phyloP scores from a whole-genome alignment of 2,329 filamentous ascomycete genomes.

The Lizonia empirigonia region DNA sequence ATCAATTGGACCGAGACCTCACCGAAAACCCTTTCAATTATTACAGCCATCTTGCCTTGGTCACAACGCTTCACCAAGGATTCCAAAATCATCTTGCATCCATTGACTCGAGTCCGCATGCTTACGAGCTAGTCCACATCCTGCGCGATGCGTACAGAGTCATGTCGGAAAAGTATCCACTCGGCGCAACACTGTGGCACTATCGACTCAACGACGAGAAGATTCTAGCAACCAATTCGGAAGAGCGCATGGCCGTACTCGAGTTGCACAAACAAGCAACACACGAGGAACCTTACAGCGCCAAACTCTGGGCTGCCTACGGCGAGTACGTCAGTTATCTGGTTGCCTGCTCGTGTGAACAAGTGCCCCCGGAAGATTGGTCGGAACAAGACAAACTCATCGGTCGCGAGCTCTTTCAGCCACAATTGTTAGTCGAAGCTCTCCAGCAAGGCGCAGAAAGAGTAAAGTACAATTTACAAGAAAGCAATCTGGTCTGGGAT shows the following conservation, averaged over 20 bases:
- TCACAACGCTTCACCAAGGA: constrained; percentile 56
- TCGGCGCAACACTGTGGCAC: constrained; percentile 78
- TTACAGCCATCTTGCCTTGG: constrained; percentile 54
- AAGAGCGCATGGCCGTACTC: constrained; percentile 71
- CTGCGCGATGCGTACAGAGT: constrained; percentile 59
- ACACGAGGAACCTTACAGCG: constrained; percentile 72
- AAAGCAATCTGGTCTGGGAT: constrained; percentile 81
- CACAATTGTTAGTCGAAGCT: constrained; percentile 68
- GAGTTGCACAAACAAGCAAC: constrained; percentile 75
- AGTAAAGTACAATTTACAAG: constrained; percentile 74
- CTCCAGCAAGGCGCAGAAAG: constrained; percentile 75
- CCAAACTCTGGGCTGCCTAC: constrained; percentile 76
- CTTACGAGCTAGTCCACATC: constrained; percentile 53
- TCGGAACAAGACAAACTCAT: constrained; percentile 71
- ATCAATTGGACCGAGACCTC: constrained; percentile 51
- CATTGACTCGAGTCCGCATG: constrained; percentile 45
- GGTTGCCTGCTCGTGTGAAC: constrained; percentile 66
- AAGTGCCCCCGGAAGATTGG: constrained; percentile 54
- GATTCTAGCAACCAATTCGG: constrained; percentile 64
- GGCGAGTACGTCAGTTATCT: constrained; percentile 79
- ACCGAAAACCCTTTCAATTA: constrained; percentile 57
- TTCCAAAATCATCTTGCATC: constrained; percentile 49
- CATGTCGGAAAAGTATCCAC: constrained; percentile 68
- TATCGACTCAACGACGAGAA: constrained; percentile 77
- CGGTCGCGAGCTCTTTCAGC: constrained; percentile 73